These are phyloP conservation scores for Linum usitatissimum DNA, from an alignment of 345 rosid genomes.

Conservation along the genomic window DNA sequence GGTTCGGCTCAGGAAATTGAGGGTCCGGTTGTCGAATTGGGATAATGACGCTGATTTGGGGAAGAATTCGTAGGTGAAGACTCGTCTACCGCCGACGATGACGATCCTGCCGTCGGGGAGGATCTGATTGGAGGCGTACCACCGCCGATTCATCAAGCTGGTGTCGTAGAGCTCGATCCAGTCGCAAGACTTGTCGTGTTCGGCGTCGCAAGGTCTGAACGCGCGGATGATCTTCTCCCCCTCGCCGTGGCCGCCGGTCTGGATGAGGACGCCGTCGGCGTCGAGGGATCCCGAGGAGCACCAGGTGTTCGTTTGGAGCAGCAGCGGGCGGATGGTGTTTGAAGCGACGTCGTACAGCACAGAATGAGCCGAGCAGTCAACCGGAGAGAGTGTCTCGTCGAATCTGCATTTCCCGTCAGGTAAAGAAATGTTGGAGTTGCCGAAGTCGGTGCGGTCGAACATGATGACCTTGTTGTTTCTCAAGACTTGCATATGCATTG, in stretches of 20 bases:
- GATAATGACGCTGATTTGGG: background rate
- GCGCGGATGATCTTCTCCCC: conserved; percentile 51
- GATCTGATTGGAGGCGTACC: conserved; percentile 66
- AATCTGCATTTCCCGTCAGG: conserved; percentile 40
- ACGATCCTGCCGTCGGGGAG: conserved; percentile 67
- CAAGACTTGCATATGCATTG: conserved; percentile 92
- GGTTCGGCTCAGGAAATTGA: background rate
- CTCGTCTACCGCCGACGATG: conserved; percentile 55
- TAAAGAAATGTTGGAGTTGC: conserved; percentile 60
- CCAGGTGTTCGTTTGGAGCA: conserved; percentile 58
- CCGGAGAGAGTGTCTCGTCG: conserved; percentile 19
- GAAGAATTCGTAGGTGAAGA: background rate
- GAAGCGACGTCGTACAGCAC: conserved; percentile 48
- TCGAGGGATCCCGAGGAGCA: conserved; percentile 79
- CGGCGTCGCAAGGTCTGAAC: conserved; percentile 38
- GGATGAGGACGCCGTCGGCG: conserved; percentile 49
- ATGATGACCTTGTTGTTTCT: conserved; percentile 58
- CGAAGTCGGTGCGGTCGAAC: conserved; percentile 76
- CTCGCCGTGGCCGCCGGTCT: conserved; percentile 57
- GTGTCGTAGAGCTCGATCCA: conserved; percentile 50
- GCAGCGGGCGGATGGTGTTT: conserved; percentile 52
- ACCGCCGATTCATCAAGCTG: conserved; percentile 39
- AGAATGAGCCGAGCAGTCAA: conserved; percentile 73
- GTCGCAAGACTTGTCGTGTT: conserved; percentile 24
- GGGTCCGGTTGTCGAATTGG: background rate